Evolutionary conservation across 2,329 filamentous ascomycete genomes (phyloP), one percentile per base, ranked within the genome.

Genomic region (Penicillium glabrum): DNA sequence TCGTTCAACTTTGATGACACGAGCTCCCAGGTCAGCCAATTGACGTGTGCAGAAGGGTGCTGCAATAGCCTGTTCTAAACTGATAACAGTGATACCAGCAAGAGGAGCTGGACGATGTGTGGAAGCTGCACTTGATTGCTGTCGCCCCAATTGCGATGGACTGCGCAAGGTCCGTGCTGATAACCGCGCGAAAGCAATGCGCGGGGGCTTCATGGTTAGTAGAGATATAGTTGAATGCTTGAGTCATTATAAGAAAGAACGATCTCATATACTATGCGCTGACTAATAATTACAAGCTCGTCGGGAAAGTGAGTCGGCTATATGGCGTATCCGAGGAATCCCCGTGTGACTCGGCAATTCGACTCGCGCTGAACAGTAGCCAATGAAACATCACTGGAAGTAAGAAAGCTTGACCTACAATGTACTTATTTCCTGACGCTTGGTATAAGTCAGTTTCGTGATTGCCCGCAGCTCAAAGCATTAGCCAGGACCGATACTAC

Each of bases 1-100:
- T 1, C 82, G 77, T 61, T 84, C 82, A 21, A 84, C 68, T 65
- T 84, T 84, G 67, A 83, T 83, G 21, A 84, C 80, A 5, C 81
- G 74, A 2, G 82, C 82, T 13, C 82, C 82, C 9, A 80, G 72
- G 58, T 84, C 82, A 19, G 82, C 81, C 5, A 83, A 73, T 50
- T 84, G 82, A 0, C 82, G 74, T 0, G 82, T 83, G 59, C 80
- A 83, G 56, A 83, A 83, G 1, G 82, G 82, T 0, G 80, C 81
- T 0, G 82, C 79, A 59, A 84, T 81, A 46, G 82, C 82, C 64
- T 84, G 82, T 56, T 83, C 82, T 0, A 83, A 70, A 41, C 80
- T 80, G 23, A 83, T 76, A 8, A 84, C 80, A 0, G 79, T 82
- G 48, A 82, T 72, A 11, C 80, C 80, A 23, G 76, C 70, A 3